Conservation (phyloP, 495 filamentous ascomycete genomes). For the Neurospora sp. region DNA sequence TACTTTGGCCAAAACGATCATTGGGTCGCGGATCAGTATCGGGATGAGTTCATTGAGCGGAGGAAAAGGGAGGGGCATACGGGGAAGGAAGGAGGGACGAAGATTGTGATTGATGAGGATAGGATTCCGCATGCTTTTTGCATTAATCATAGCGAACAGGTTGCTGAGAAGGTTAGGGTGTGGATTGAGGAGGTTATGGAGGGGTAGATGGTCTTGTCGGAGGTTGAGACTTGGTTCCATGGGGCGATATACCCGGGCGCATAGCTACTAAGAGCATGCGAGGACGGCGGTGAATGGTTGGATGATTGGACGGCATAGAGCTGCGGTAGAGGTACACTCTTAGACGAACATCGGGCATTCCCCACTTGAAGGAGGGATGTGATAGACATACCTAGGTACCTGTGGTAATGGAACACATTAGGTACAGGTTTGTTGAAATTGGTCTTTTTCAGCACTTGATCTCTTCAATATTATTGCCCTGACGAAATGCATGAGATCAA, state of each 20-base stretch:
- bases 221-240: neutral
- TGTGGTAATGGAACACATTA: no score
- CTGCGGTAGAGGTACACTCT: neutral
- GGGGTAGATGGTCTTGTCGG: neutral
- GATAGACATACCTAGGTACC: no score
- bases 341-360: neutral
- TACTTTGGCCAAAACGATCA: slow-evolving; percentile 70
- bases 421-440: no score
- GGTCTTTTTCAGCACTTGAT: no score
- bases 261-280: neutral
- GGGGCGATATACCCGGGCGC: no score
- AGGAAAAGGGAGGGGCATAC: slow-evolving; percentile 24
- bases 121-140: slow-evolving; percentile 76
- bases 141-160: slow-evolving; percentile 54
- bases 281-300: neutral
- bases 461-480: no score
- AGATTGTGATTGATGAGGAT: slow-evolving; percentile 63
- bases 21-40: slow-evolving; percentile 70
- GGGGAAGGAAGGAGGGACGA: slow-evolving; percentile 36
- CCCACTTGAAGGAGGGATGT: neutral
- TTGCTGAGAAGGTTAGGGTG: slow-evolving; percentile 52
- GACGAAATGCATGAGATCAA: neutral
- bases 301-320: neutral
- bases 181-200: slow-evolving; percentile 50
- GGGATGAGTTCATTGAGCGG: slow-evolving; percentile 61